Percentiles rank a stretch among this genome's conserved stretches.
These are phyloP conservation scores for Ophiorrhiza pumila DNA, from an alignment of 257 asterid species.

Conservation along the genomic window DNA sequence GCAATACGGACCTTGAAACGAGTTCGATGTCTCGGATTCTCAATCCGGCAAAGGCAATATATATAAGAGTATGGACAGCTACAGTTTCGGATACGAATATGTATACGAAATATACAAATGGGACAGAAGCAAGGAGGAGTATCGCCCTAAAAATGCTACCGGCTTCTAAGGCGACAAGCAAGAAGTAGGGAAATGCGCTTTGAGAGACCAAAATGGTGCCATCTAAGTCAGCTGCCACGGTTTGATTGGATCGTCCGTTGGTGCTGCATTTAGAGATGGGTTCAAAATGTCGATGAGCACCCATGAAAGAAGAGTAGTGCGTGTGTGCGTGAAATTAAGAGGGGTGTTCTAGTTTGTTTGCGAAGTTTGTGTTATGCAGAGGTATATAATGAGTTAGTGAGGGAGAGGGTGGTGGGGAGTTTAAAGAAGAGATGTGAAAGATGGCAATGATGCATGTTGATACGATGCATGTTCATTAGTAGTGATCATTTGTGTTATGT, in stretches of 20 bases:
- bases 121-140: conserved; percentile 47
- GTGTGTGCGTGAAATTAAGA: neutral
- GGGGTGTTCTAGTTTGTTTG: neutral
- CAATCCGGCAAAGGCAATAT: conserved; percentile 62
- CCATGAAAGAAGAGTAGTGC: conserved; percentile 35
- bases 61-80: conserved; percentile 50
- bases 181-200: conserved; percentile 70
- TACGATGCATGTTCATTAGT: neutral
- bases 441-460: conserved; percentile 1
- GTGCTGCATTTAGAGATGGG: conserved; percentile 51
- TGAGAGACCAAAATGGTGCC: conserved; percentile 64
- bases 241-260: conserved; percentile 52
- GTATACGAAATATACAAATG: conserved; percentile 50
- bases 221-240: conserved; percentile 81
- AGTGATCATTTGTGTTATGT: conserved; percentile 15
- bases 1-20: conserved; percentile 75
- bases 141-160: conserved; percentile 71
- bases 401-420: conserved; percentile 32
- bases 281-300: conserved; percentile 40
- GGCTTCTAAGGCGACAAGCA: conserved; percentile 85
- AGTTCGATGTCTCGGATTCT: conserved; percentile 68
- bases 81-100: conserved; percentile 55
- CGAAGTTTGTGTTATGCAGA: neutral
- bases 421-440: conserved; percentile 50
- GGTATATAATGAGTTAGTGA: neutral